phyloP scores from a whole-genome alignment of 1,284 basidiomycete species.

The Singerocomus inundabilis region DNA sequence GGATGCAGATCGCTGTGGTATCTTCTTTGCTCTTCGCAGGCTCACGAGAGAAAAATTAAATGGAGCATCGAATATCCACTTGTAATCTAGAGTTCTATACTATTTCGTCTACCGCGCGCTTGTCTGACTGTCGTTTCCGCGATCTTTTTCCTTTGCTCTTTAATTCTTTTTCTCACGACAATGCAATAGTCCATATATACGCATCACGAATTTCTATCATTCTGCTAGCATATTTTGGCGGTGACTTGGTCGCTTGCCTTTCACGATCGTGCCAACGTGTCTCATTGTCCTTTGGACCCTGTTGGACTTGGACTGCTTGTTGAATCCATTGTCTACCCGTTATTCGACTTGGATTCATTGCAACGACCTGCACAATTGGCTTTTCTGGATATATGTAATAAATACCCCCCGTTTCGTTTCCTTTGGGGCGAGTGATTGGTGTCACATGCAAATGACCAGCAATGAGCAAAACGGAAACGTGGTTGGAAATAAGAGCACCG shows the following conservation, averaged over 20 bases:
- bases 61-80: conserved; percentile 33
- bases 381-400: too few relatives aligned
- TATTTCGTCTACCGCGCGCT: conserved; percentile 19
- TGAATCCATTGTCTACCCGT: not conserved
- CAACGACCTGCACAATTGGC: too few relatives aligned
- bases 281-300: not conserved
- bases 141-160: conserved; percentile 15
- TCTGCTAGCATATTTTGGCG: conserved; percentile 12
- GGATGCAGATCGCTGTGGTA: conserved; percentile 23
- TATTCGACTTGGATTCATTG: too few relatives aligned
- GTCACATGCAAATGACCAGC: too few relatives aligned
- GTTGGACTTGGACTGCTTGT: conserved; percentile 6
- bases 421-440: too few relatives aligned
- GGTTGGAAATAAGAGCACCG: too few relatives aligned
- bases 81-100: conserved; percentile 38
- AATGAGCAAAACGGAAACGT: too few relatives aligned
- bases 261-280: conserved; percentile 1
- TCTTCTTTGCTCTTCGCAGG: conserved; percentile 22
- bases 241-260: conserved; percentile 7
- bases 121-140: conserved; percentile 18
- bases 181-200: conserved; percentile 17
- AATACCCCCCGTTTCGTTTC: too few relatives aligned
- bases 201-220: conserved; percentile 17
- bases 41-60: conserved; percentile 18
- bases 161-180: conserved; percentile 9